phyloP scores from a whole-genome alignment of 2,329 filamentous ascomycete genomes.

The Phoma herbarum region DNA sequence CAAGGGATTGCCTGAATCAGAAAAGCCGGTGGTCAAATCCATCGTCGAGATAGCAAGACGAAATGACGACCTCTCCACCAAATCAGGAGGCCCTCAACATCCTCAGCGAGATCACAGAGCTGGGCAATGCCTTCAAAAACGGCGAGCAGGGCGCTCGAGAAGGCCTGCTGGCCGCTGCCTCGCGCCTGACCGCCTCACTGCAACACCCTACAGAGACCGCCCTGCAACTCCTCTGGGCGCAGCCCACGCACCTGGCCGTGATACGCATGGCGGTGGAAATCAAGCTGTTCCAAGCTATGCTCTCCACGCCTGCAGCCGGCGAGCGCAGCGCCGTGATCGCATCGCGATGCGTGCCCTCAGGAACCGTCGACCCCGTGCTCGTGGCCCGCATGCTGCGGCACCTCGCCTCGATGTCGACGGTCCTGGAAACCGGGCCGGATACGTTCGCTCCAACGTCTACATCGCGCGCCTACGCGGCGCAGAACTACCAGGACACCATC shows the following conservation, averaged over 20 bases:
- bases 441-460: slow-evolving; percentile 31
- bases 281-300: slow-evolving; percentile 36
- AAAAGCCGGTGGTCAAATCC: neutral
- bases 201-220: slow-evolving; percentile 37
- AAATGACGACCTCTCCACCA: neutral
- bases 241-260: slow-evolving; percentile 32
- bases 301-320: slow-evolving; percentile 18
- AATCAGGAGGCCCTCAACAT: slow-evolving; percentile 22
- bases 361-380: slow-evolving; percentile 27
- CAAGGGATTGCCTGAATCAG: neutral
- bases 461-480: slow-evolving; percentile 28
- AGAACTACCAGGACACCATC: slow-evolving; percentile 35
- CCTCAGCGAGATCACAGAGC: slow-evolving; percentile 29
- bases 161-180: slow-evolving; percentile 30
- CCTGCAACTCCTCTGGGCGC: slow-evolving; percentile 34
- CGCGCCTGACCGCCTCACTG: slow-evolving; percentile 36
- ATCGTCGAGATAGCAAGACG: neutral
- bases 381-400: slow-evolving; percentile 41
- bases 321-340: slow-evolving; percentile 27
- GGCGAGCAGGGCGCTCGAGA: slow-evolving; percentile 29
- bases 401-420: slow-evolving; percentile 37
- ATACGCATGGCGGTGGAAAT: slow-evolving; percentile 35
- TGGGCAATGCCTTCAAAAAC: slow-evolving; percentile 31
- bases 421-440: slow-evolving; percentile 29
- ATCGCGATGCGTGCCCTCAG: slow-evolving; percentile 15